phyloP scores from a whole-genome alignment of 371 early-diverging fungal species.

The Paraphysoderma sedebokerense region DNA sequence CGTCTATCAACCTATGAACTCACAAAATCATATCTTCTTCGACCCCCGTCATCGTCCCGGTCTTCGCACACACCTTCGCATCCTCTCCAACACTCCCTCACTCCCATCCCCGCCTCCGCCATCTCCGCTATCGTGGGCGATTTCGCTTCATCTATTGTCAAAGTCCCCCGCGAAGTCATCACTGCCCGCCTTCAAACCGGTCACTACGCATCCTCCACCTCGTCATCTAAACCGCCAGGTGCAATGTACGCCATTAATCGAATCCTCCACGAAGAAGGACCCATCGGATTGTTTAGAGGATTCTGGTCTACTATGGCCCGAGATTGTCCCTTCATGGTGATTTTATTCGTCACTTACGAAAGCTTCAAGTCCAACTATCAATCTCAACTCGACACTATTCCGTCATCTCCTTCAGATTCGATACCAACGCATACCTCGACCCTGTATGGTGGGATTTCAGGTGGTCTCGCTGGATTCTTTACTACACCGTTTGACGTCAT shows the following conservation, averaged over 20 bases:
- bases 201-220: slow-evolving; percentile 19
- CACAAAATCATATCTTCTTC: slow-evolving; percentile 42
- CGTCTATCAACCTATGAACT: slow-evolving; percentile 59
- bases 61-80: slow-evolving; percentile 12
- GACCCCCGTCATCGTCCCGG: slow-evolving; percentile 7
- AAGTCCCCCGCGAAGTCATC: slow-evolving; percentile 70
- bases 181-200: slow-evolving; percentile 59
- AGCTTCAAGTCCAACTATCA: slow-evolving; percentile 56
- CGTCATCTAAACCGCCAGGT: slow-evolving; percentile 14
- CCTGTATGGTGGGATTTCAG: slow-evolving; percentile 67
- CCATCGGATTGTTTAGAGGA: slow-evolving; percentile 51
- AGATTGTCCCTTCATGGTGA: slow-evolving; percentile 70
- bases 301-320: slow-evolving; percentile 57
- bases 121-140: slow-evolving; percentile 59
- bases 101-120: slow-evolving; percentile 39
- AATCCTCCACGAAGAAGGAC: slow-evolving; percentile 43
- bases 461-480: slow-evolving; percentile 63
- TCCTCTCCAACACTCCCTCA: slow-evolving; percentile 9
- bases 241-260: slow-evolving; percentile 23
- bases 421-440: slow-evolving; percentile 49
- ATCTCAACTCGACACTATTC: slow-evolving; percentile 10
- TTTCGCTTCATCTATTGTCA: slow-evolving; percentile 53
- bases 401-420: slow-evolving; percentile 19
- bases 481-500: slow-evolving; percentile 91
- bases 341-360: slow-evolving; percentile 61